A percentile compares a stretch with the other conserved stretches of the same genome.
Conservation (phyloP, 2,329 filamentous ascomycete species). For the Phialocephala subalpina region DNA sequence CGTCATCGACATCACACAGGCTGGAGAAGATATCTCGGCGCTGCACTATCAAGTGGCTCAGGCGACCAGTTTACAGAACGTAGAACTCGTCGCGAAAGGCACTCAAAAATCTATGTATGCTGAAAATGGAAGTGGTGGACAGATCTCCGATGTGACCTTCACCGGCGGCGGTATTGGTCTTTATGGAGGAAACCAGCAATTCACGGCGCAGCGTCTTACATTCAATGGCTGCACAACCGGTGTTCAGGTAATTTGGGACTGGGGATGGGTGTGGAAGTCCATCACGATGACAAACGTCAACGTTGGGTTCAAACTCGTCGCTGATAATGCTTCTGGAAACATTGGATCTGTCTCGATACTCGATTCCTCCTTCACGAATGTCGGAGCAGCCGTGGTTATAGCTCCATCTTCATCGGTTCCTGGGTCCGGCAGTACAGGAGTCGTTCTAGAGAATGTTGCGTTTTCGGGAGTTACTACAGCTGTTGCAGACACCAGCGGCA, state of each 20-base stretch:
- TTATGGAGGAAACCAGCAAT: constrained; percentile 60
- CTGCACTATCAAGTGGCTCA: constrained; percentile 60
- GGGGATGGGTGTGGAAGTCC: constrained; percentile 59
- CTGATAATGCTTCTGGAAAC: background rate
- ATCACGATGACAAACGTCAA: constrained; percentile 14
- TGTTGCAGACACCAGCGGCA: constrained; percentile 18
- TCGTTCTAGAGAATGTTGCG: constrained; percentile 75
- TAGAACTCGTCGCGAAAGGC: constrained; percentile 52
- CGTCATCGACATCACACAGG: constrained; percentile 57
- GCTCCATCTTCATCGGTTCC: background rate
- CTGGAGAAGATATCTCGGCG: too few species aligned
- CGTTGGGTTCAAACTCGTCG: constrained; percentile 18
- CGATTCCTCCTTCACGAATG: constrained; percentile 19
- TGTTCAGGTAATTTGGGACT: constrained; percentile 65
- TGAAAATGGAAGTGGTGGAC: constrained; percentile 59
- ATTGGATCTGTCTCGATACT: constrained; percentile 22
- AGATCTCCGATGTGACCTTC: constrained; percentile 65
- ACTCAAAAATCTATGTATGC: constrained; percentile 48
- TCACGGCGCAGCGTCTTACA: constrained; percentile 62
- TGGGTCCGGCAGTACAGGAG: constrained; percentile 20
- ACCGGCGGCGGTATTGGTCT: constrained; percentile 66
- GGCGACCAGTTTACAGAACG: constrained; percentile 66
- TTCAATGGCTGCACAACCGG: constrained; percentile 55
- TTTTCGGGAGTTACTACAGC: constrained; percentile 71
- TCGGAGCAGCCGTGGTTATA: constrained; percentile 12